These are phyloP conservation scores for Vigna trinervia DNA, from an alignment of 306 rosid genomes.

Conservation along the genomic window DNA sequence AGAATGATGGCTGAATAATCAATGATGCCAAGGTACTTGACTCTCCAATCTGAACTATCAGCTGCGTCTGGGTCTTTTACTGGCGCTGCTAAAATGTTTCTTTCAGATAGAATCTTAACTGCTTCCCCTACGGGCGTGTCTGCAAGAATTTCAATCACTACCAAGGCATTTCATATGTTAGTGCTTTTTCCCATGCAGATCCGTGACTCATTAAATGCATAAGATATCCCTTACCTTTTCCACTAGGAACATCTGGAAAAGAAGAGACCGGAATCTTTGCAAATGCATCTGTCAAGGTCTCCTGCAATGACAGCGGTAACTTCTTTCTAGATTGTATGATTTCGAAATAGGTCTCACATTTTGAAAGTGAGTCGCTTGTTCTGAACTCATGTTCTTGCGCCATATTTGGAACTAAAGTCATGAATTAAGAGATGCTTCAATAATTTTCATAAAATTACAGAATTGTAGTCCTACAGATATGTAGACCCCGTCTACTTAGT, in stretches of 20 bases:
- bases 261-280: conserved; percentile 79
- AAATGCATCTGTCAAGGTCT: conserved; percentile 78
- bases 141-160: conserved; percentile 86
- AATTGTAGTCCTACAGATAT: not conserved
- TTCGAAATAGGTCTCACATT: conserved; percentile 73
- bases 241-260: conserved; percentile 79
- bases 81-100: conserved; percentile 90
- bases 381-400: conserved; percentile 52
- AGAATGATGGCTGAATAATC: conserved; percentile 82
- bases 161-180: conserved; percentile 37
- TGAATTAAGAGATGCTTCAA: not conserved
- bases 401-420: conserved; percentile 56
- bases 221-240: conserved; percentile 68
- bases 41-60: conserved; percentile 70
- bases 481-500: conserved; percentile 8
- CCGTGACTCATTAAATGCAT: conserved; percentile 9
- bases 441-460: conserved; percentile 19
- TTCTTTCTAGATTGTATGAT: conserved; percentile 82
- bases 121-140: conserved; percentile 70
- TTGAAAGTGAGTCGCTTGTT: conserved; percentile 46
- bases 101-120: conserved; percentile 71
- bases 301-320: conserved; percentile 69
- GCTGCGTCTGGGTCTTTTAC: conserved; percentile 66
- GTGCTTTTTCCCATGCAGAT: conserved; percentile 17
- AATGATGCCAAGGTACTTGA: conserved; percentile 79